phyloP scores from a whole-genome alignment of 352 stramenopile genomes.

The Phytophthora pisi region DNA sequence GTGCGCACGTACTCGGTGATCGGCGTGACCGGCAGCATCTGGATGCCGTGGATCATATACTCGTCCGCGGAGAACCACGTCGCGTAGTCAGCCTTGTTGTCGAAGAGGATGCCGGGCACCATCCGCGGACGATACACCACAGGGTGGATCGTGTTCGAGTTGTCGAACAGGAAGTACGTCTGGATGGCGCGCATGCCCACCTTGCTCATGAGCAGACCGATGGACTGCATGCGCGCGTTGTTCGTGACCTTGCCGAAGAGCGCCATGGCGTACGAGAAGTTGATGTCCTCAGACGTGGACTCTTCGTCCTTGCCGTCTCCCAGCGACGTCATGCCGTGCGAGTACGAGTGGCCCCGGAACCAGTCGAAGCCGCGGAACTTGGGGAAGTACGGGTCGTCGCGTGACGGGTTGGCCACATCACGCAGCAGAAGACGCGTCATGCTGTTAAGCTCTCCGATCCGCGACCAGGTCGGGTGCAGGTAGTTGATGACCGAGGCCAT shows the following conservation, averaged over 20 bases:
- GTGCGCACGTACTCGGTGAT: slow-evolving; percentile 68
- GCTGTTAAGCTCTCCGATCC: slow-evolving; percentile 55
- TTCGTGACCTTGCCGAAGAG: slow-evolving; percentile 52
- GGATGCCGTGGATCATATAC: slow-evolving; percentile 82
- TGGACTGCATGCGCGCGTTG: slow-evolving; percentile 44
- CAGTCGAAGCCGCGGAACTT: slow-evolving; percentile 76
- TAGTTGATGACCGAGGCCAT: slow-evolving; percentile 70
- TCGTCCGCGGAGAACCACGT: slow-evolving; percentile 74
- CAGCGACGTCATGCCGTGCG: slow-evolving; percentile 61
- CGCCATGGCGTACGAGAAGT: slow-evolving; percentile 65
- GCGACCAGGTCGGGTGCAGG: slow-evolving; percentile 66
- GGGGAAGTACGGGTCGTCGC: slow-evolving; percentile 59
- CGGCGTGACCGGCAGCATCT: slow-evolving; percentile 74
- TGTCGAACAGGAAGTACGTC: slow-evolving; percentile 78
- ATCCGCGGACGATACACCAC: slow-evolving; percentile 49
- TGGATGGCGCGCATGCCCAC: slow-evolving; percentile 56
- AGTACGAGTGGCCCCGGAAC: slow-evolving; percentile 78
- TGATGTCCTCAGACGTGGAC: slow-evolving; percentile 71
- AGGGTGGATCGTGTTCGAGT: slow-evolving; percentile 58
- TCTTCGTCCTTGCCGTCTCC: slow-evolving; percentile 73
- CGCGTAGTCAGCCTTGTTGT: slow-evolving; percentile 84
- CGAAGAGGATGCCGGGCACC: slow-evolving; percentile 73
- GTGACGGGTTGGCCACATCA: slow-evolving; percentile 58
- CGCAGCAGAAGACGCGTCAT: slow-evolving; percentile 56
- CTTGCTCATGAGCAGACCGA: slow-evolving; percentile 65